Evolutionary conservation across 306 rosid species (phyloP).

Genomic region (Fragaria iinumae): DNA sequence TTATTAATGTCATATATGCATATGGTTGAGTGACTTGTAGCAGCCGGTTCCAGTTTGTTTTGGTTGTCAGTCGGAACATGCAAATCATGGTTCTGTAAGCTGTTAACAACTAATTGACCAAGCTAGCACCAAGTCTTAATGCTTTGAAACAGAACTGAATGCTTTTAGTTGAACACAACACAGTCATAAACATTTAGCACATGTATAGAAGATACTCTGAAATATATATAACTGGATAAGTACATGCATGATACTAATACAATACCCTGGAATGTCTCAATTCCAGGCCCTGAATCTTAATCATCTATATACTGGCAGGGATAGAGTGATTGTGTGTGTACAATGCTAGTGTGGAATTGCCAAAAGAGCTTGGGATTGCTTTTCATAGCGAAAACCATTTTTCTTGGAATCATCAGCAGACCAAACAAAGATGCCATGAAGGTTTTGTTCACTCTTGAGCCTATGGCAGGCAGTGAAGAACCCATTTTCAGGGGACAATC

Average conservation of each 20-base stretch:
- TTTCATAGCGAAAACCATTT: constrained; percentile 61
- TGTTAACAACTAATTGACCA: background rate
- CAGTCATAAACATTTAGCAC: background rate
- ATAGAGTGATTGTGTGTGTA: background rate
- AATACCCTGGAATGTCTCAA: background rate
- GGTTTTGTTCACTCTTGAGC: constrained; percentile 46
- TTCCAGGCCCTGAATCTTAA: too few species aligned
- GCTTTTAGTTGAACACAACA: background rate
- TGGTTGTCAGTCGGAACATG: background rate
- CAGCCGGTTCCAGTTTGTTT: background rate
- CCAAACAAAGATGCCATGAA: constrained; percentile 77
- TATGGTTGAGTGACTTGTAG: background rate
- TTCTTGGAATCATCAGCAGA: constrained; percentile 80
- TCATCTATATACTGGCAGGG: too few species aligned
- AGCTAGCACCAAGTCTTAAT: background rate
- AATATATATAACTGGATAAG: background rate
- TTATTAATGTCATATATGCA: background rate
- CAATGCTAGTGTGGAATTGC: constrained; percentile 33
- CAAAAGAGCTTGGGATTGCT: constrained; percentile 59
- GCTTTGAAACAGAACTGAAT: too few species aligned
- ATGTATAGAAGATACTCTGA: background rate
- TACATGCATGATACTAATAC: background rate
- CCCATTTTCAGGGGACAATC: constrained; percentile 52
- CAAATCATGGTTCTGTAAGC: background rate
- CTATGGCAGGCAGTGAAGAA: constrained; percentile 57